A percentile compares a stretch with the other conserved stretches of the same genome.
Conservation (phyloP, 192 early-diverging fungal species). For the Glomus cerebriforme region DNA sequence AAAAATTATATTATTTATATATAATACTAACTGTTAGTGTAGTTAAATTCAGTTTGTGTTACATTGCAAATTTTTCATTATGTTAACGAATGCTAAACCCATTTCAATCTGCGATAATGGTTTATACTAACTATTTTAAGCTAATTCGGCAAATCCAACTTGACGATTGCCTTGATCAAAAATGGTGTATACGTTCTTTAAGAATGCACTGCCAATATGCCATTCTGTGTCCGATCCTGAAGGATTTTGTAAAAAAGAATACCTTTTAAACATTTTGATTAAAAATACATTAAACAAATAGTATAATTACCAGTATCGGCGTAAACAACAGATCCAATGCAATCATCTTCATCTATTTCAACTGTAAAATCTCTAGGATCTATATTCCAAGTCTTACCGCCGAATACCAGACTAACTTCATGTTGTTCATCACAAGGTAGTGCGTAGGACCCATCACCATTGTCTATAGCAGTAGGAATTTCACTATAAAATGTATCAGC, state of each 20-base stretch:
- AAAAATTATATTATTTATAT: too few relatives aligned
- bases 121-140: neutral
- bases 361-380: neutral
- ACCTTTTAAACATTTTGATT: neutral
- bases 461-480: neutral
- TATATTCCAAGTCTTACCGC: neutral
- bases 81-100: too few relatives aligned
- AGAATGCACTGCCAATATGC: neutral
- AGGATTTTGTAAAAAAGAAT: neutral
- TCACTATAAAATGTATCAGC: neutral
- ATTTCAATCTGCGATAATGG: neutral
- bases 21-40: too few relatives aligned
- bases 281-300: neutral
- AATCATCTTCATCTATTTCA: neutral
- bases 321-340: neutral
- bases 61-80: too few relatives aligned
- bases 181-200: neutral
- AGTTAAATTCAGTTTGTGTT: too few relatives aligned
- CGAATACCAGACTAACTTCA: neutral
- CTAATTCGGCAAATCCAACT: neutral
- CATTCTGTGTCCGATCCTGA: neutral
- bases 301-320: neutral
- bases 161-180: neutral
- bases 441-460: neutral
- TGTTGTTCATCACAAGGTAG: neutral